A percentile compares a stretch with the other conserved stretches of the same genome.
Evolutionary conservation across 1,284 basidiomycete genomes (phyloP).

Genomic region (Marasmius oreades): DNA sequence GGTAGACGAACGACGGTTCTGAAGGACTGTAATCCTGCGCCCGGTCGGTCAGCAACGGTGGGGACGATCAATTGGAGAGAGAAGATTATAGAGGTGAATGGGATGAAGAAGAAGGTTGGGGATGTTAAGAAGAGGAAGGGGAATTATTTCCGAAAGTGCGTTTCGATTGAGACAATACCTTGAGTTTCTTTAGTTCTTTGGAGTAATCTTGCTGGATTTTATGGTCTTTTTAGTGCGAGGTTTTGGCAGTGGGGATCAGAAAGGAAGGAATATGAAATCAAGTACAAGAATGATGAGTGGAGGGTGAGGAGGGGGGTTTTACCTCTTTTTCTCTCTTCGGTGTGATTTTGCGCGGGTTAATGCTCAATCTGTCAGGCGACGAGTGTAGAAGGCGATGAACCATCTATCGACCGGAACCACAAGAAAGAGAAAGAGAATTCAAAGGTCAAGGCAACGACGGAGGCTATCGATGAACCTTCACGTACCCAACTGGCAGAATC

Average conservation of each 20-base stretch:
- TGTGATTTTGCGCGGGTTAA: not conserved
- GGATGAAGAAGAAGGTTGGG: conserved; percentile 31
- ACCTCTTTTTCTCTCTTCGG: not conserved
- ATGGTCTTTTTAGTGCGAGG: conserved; percentile 31
- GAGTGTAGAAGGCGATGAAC: not conserved
- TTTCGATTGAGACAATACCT: no score
- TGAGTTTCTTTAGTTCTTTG: no score
- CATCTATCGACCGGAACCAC: not conserved
- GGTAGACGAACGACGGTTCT: conserved; percentile 39
- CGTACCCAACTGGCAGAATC: not conserved
- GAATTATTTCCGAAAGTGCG: conserved; percentile 31
- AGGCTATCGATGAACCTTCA: not conserved
- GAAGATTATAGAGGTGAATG: conserved; percentile 39
- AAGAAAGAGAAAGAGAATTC: not conserved
- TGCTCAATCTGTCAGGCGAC: not conserved
- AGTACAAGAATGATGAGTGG: conserved; percentile 37
- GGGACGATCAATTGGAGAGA: conserved; percentile 45
- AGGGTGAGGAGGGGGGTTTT: conserved; percentile 29
- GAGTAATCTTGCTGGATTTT: no score
- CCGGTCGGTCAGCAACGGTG: conserved; percentile 25
- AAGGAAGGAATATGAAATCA: conserved; percentile 39
- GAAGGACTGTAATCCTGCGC: conserved; percentile 39
- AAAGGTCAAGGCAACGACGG: no score
- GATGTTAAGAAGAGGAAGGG: conserved; percentile 34
- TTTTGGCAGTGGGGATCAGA: conserved; percentile 40